Conservation (phyloP, 2,329 filamentous ascomycete species). For the Aureobasidium pullulans region DNA sequence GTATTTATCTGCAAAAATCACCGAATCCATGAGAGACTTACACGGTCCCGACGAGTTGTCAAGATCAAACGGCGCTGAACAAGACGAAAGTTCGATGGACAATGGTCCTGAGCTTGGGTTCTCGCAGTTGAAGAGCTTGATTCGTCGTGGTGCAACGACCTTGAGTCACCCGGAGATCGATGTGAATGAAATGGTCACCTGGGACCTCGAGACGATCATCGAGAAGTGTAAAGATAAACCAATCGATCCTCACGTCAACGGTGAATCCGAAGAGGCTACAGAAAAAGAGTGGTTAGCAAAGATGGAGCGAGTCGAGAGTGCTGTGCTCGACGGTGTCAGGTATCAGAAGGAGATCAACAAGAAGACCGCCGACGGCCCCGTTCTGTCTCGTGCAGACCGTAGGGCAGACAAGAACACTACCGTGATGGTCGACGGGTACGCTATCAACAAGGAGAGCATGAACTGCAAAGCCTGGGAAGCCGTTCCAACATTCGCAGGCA, state of each 20-base stretch:
- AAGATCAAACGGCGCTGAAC: slow-evolving; percentile 24
- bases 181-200: slow-evolving; percentile 50
- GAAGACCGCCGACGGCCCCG: slow-evolving; percentile 24
- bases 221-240: slow-evolving; percentile 48
- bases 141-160: slow-evolving; percentile 48
- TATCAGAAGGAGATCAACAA: slow-evolving; percentile 36
- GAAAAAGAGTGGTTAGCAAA: slow-evolving; percentile 50
- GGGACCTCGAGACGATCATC: slow-evolving; percentile 49
- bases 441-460: slow-evolving; percentile 50
- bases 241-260: slow-evolving; percentile 33
- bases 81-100: slow-evolving; percentile 17
- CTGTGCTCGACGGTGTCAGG: slow-evolving; percentile 51
- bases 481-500: slow-evolving; percentile 50
- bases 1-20: slow-evolving; percentile 54
- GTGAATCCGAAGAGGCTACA: slow-evolving; percentile 32
- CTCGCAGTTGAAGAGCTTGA: slow-evolving; percentile 46
- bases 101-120: slow-evolving; percentile 47
- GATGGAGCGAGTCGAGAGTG: slow-evolving; percentile 51
- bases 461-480: slow-evolving; percentile 49
- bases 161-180: slow-evolving; percentile 47
- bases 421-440: slow-evolving; percentile 49
- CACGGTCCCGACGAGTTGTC: slow-evolving; percentile 31
- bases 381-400: slow-evolving; percentile 38
- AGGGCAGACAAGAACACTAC: slow-evolving; percentile 51
- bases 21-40: slow-evolving; percentile 50